Base-by-base conservation (phyloP, 192 early-diverging fungal species). In the Fimicolochytrium jonesii region DNA sequence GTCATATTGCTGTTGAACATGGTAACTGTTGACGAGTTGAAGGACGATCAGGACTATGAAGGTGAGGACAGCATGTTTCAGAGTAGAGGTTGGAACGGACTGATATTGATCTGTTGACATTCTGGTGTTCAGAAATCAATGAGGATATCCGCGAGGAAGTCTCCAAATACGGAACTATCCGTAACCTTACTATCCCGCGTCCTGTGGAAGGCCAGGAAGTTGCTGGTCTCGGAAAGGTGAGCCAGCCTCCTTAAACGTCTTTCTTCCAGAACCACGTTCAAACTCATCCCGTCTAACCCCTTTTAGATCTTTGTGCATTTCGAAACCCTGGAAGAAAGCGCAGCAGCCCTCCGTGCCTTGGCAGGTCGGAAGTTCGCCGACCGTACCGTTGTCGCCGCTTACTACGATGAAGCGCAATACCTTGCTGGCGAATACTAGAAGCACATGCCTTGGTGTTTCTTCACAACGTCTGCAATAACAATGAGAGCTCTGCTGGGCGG, bases 1-100 rank as follows among this genome's bases (percentile, higher is more conserved):
- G 82, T 99, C 22, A 56, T 99, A 28, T 81, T 95, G 75, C 72
- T 99, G 23, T 79, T 99, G 49, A 99, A 99, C 69, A 96, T 99
- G 94, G 91, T 97, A 6, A 86, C 85, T 1, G 74, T 76, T 20
- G 86, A 87, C 44, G 96, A 99, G 63, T 80, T 99, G 26, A 74
- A 76, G 22, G 82, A 96, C 66, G 87, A 92, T 42, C 76, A 88
- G 2, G 91, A 93, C 62, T 99, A 92, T 58, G 71, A 85, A 73
- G 90, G 89, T 91, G 73, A n/a, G n/a, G n/a, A n/a, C n/a, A n/a
- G n/a, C 45, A 28, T 31, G 3, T 9, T 50, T 31, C 26, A 13
- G 10, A 30, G 51, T 13, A 32, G 5, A 53, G 11, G 51, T n/a
- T n/a, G n/a, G 37, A 39, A 39, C 37, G 37, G 37, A 39, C 17